Percentiles rank a stretch among this genome's conserved stretches.
phyloP scores from a whole-genome alignment of 495 filamentous ascomycete genomes.

The Thermochaetoides thermophila region DNA sequence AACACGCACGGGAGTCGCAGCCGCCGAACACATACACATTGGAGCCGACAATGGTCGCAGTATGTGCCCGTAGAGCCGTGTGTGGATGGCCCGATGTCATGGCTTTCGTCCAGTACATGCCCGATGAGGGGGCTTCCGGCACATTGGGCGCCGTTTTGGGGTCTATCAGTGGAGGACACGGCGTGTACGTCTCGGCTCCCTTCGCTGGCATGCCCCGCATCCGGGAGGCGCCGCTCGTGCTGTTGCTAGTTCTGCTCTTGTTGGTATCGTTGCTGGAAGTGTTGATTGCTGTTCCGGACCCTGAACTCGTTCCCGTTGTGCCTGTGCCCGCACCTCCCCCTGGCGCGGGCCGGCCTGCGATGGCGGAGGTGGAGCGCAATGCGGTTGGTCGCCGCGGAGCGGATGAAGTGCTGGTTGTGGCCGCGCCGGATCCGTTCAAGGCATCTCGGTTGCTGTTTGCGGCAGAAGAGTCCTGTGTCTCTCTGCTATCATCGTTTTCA shows the following conservation, averaged over 20 bases:
- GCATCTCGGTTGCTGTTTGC: constrained; percentile 20
- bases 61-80: constrained; percentile 45
- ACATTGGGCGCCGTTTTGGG: constrained; percentile 42
- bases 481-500: constrained; percentile 12
- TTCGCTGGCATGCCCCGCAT: constrained; percentile 17
- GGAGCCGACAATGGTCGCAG: constrained; percentile 43
- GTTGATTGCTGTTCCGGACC: not conserved
- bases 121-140: constrained; percentile 43
- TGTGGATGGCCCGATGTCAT: constrained; percentile 40
- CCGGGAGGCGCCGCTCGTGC: constrained; percentile 15
- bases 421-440: too few species aligned
- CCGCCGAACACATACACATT: constrained; percentile 54
- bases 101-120: constrained; percentile 55
- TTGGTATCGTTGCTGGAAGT: not conserved
- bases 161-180: constrained; percentile 42
- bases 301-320: too few species aligned
- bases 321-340: too few species aligned
- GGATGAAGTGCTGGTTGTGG: not conserved
- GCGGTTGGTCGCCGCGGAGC: constrained; percentile 17
- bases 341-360: constrained; percentile 29
- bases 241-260: constrained; percentile 7
- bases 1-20: constrained; percentile 47
- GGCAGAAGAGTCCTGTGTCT: constrained; percentile 31
- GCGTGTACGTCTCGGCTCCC: constrained; percentile 22
- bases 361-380: constrained; percentile 38